Base-by-base conservation (phyloP, 2,329 filamentous ascomycete species). In the Colletotrichum paranaense region DNA sequence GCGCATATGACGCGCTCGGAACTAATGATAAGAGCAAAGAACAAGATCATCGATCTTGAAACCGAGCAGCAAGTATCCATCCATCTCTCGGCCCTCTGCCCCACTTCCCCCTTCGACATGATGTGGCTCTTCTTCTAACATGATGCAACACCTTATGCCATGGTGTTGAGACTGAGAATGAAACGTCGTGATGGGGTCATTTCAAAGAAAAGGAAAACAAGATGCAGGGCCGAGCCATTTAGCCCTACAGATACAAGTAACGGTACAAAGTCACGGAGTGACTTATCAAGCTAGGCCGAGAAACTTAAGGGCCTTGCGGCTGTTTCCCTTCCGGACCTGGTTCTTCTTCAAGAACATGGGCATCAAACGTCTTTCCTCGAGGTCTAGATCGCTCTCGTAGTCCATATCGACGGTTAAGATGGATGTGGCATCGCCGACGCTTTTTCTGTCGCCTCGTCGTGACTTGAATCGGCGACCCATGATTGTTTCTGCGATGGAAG, bases 231-330 rank as follows among this genome's bases (percentile, higher is more conserved):
- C 26, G 64, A 35, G 12, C 22, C 26, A 32, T 26, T 49, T 9
- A 14, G 66, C 42, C 32, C 24, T 26, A 52, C 8, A n/a, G 28
- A 38, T 26, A 35, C 22, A 38, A 16, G 22, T 19, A 14, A 62
- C 32, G 35, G 24, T 46, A 62, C 57, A 38, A n/a, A 58, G 28
- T 35, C 8, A 2, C 22, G 12, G 22, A 12, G 14, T 19, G 9
- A 32, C 16, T 22, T 46, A 32, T 77, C 76, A 86, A 12, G 84
- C 84, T 57, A 89, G 78, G 0, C 88, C 88, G 1, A 90, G 81
- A 77, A 88, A 89, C 78, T 88, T 89, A 65, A 89, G 82, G 7
- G 88, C 88, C 78, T 90, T 90, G 8, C 84, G 82, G 62, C 82
- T 87, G 69, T 84, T 86, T 2, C 82, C 83, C 78, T 84, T 85